phyloP scores from a whole-genome alignment of 495 filamentous ascomycete species.

The Penicillium verhagenii region DNA sequence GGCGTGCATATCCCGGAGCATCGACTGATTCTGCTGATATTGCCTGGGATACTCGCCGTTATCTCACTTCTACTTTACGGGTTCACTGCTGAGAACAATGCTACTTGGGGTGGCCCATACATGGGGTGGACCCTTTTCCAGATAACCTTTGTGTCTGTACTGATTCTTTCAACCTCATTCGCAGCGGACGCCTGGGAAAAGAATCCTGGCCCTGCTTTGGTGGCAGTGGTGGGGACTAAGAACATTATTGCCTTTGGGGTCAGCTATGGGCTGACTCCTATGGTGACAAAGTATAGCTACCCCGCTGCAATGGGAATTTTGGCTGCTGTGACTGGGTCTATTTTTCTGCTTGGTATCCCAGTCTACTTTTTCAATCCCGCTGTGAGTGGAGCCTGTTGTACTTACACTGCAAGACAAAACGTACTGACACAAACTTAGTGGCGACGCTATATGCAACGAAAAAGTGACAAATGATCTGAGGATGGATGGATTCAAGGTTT shows the following conservation, averaged over 20 bases:
- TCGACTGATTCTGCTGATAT: slow-evolving; percentile 33
- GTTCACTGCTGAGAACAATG: slow-evolving; percentile 26
- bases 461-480: too few species aligned
- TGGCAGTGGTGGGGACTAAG: slow-evolving; percentile 39
- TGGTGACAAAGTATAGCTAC: slow-evolving; percentile 32
- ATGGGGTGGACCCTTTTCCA: slow-evolving; percentile 43
- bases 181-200: slow-evolving; percentile 39
- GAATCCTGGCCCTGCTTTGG: slow-evolving; percentile 40
- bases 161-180: slow-evolving; percentile 37
- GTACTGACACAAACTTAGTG: too few species aligned
- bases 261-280: slow-evolving; percentile 34
- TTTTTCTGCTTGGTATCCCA: slow-evolving; percentile 33
- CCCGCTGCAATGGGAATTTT: slow-evolving; percentile 29
- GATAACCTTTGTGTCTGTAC: slow-evolving; percentile 33
- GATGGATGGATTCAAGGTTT: too few species aligned
- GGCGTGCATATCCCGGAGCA: slow-evolving; percentile 38
- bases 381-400: too few species aligned
- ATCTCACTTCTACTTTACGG: slow-evolving; percentile 34
- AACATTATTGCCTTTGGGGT: slow-evolving; percentile 38
- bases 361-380: slow-evolving; percentile 35
- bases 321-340: slow-evolving; percentile 22
- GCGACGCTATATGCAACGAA: too few species aligned
- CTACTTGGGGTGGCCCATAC: slow-evolving; percentile 36
- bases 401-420: too few species aligned
- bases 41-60: slow-evolving; percentile 30